Percentiles rank a stretch among this genome's conserved stretches.
Evolutionary conservation across 2,329 filamentous ascomycete species (phyloP).

Genomic region (Diaporthe sp.): DNA sequence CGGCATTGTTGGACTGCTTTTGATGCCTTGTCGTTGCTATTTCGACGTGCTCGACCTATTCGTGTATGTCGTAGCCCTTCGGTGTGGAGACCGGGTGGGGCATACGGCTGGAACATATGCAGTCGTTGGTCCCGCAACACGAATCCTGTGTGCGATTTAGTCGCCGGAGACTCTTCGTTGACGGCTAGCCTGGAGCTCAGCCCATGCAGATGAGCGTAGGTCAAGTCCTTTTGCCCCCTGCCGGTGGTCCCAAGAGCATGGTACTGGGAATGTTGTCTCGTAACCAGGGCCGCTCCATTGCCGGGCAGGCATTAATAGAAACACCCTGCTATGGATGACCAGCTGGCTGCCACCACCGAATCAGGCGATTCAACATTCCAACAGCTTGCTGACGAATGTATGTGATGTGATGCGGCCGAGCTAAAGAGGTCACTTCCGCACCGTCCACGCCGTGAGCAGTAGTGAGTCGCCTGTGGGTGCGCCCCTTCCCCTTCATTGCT

Average conservation of each 20-base stretch:
- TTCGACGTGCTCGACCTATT: conserved; percentile 8
- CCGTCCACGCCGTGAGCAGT: neutral
- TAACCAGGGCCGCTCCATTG: conserved; percentile 20
- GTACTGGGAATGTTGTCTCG: conserved; percentile 30
- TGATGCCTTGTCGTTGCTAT: conserved; percentile 19
- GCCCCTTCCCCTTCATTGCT: neutral
- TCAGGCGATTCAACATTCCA: conserved; percentile 20
- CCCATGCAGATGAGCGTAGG: conserved; percentile 16
- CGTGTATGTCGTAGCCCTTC: conserved; percentile 19
- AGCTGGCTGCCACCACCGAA: conserved; percentile 3
- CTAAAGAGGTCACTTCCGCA: neutral
- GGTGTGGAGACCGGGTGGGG: conserved; percentile 22
- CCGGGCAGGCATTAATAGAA: conserved; percentile 14
- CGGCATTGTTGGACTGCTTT: conserved; percentile 13
- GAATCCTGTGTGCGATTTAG: conserved; percentile 21
- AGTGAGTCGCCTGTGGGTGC: neutral
- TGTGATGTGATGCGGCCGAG: conserved; percentile 17
- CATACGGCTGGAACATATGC: conserved; percentile 18
- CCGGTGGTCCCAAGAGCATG: conserved; percentile 12
- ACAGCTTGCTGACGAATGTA: conserved; percentile 9
- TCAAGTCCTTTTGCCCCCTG: conserved; percentile 26
- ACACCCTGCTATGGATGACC: conserved; percentile 7
- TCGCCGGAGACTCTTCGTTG: conserved; percentile 10
- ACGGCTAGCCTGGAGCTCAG: conserved; percentile 18
- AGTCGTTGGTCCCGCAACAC: conserved; percentile 28